Evolutionary conservation across 2,329 filamentous ascomycete species (phyloP).

Genomic region (Phialophora tarda): DNA sequence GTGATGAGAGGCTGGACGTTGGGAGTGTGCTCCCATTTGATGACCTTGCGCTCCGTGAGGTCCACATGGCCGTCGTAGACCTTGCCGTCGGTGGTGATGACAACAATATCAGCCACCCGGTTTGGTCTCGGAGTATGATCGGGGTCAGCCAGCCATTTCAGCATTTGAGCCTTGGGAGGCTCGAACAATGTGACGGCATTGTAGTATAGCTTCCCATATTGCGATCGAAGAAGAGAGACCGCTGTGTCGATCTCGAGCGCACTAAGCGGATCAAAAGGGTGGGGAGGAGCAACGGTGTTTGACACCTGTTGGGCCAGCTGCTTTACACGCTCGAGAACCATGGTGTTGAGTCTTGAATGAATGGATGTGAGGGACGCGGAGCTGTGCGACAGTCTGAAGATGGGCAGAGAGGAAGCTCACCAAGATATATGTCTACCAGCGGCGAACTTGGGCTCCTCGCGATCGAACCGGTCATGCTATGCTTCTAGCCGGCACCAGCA

Average conservation of each 20-base stretch:
- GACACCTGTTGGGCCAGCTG: conserved; percentile 68
- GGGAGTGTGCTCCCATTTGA: conserved; percentile 75
- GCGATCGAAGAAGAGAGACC: conserved; percentile 70
- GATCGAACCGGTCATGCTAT: conserved; percentile 24
- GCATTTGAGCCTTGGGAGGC: conserved; percentile 83
- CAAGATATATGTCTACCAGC: conserved; percentile 14
- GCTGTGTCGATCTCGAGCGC: conserved; percentile 73
- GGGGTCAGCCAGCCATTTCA: conserved; percentile 74
- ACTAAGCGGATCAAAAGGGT: conserved; percentile 80
- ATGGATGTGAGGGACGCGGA: neutral
- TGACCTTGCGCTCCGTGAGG: conserved; percentile 68
- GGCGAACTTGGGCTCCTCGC: conserved; percentile 20
- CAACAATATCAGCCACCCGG: conserved; percentile 80
- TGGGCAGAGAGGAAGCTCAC: conserved; percentile 9
- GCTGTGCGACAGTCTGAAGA: conserved; percentile 4
- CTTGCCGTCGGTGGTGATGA: conserved; percentile 76
- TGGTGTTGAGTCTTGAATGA: conserved; percentile 41
- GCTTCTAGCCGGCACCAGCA: conserved; percentile 20
- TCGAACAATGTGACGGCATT: conserved; percentile 86
- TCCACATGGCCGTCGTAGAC: conserved; percentile 84
- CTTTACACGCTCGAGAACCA: conserved; percentile 68
- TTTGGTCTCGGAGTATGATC: conserved; percentile 65
- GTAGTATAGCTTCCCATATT: conserved; percentile 76
- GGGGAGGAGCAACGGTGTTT: conserved; percentile 60
- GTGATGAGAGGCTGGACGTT: conserved; percentile 88